Base-by-base conservation (phyloP, 441 rosid genomes). In the Hura crepitans region DNA sequence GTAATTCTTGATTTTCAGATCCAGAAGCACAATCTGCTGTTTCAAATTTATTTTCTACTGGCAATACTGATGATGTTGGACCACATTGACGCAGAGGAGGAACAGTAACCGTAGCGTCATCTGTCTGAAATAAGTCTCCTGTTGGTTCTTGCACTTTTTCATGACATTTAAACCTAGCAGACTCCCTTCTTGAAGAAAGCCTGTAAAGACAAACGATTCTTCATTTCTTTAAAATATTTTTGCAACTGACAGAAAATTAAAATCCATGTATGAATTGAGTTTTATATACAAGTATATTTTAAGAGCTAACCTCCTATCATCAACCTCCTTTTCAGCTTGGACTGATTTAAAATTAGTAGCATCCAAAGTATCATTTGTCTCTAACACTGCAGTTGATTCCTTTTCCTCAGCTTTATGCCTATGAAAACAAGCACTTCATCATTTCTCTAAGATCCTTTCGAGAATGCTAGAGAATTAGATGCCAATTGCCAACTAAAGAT, bases 41-140 rank as follows among this genome's bases (percentile, higher is more conserved):
- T 45, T 78, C 80, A 18, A 89, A 74, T 70, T 80, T 85, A 54
- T 81, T 73, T 74, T 82, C 81, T 66, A 72, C 28, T 51, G 80
- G 70, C 69, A 83, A 82, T 42, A 64, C 65, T 51, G 70, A 25
- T 58, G 71, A 55, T 45, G 68, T 50, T 35, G 70, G 61, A 17
- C 55, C 62, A 50, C 65, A 17, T 47, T 73, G 72, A 61, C 20
- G 20, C 28, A 46, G 31, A 51, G 74, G 72, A 72, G 84, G 64
- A 75, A 80, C 80, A 65, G 71, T 66, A 74, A 66, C 66, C 51
- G 53, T 65, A 43, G 50, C 62, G 37, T 43, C 49, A 61, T 74
- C 45, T 25, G 20, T 73, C 66, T 61, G 61, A 53, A 49, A 13
- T 17, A 18, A 22, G 13, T 56, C 55, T 35, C 43, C 64, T 4